Evolutionary conservation across 2,329 filamentous ascomycete species (phyloP).

Genomic region (Ophiostoma sp.): DNA sequence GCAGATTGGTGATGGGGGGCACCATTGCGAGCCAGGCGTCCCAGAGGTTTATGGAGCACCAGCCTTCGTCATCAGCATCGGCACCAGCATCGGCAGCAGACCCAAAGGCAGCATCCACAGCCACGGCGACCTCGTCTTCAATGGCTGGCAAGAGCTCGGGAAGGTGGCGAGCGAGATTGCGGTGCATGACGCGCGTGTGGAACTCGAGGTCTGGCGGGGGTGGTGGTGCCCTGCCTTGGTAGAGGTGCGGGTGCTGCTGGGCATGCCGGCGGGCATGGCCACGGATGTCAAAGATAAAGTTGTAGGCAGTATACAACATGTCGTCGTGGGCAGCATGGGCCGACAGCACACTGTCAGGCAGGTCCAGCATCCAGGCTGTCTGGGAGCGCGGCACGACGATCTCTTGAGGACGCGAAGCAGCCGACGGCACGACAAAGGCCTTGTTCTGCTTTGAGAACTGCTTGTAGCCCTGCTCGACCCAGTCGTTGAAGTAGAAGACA

Average conservation of each 20-base stretch:
- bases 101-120: constrained; percentile 35
- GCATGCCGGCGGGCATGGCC: constrained; percentile 22
- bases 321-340: constrained; percentile 43
- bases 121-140: constrained; percentile 38
- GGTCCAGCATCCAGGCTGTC: constrained; percentile 43
- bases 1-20: constrained; percentile 40
- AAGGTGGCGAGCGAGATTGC: constrained; percentile 40
- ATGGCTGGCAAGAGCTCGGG: constrained; percentile 37
- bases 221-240: neutral
- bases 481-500: constrained; percentile 36
- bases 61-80: constrained; percentile 27
- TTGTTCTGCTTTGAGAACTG: constrained; percentile 40
- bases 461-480: constrained; percentile 40
- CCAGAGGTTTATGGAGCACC: constrained; percentile 41
- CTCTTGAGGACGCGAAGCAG: constrained; percentile 39
- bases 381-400: constrained; percentile 42
- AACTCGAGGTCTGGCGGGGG: constrained; percentile 33
- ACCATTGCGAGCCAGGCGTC: constrained; percentile 41
- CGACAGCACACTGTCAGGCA: constrained; percentile 42
- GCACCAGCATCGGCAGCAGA: neutral
- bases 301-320: constrained; percentile 38
- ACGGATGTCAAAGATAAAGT: constrained; percentile 38
- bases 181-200: constrained; percentile 41
- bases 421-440: constrained; percentile 40
- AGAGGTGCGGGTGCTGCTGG: neutral